phyloP scores from a whole-genome alignment of 345 rosid genomes.

The Capsella bursapastoris region DNA sequence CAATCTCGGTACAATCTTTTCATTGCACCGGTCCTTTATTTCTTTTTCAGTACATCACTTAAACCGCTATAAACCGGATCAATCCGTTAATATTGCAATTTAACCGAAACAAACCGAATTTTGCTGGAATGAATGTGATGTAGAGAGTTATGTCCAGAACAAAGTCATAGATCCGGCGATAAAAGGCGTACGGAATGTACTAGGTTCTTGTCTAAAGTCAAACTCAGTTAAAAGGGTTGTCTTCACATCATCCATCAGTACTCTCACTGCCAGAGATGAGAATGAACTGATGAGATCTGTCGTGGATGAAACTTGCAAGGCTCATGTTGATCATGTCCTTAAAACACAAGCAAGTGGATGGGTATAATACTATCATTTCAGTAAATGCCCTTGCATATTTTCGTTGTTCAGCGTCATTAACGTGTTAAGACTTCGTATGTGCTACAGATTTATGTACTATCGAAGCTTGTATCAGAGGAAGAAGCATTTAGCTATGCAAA shows the following conservation, averaged over 20 bases:
- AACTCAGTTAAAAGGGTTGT: slow-evolving; percentile 73
- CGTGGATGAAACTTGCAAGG: slow-evolving; percentile 81
- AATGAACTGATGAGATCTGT: slow-evolving; percentile 57
- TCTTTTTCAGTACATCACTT: background rate
- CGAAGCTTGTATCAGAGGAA: slow-evolving; percentile 74
- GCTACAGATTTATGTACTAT: slow-evolving; percentile 67
- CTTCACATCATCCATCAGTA: slow-evolving; percentile 87
- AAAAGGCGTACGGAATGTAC: slow-evolving; percentile 71
- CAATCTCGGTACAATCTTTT: slow-evolving; percentile 48
- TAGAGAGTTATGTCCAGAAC: slow-evolving; percentile 60
- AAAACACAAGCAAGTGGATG: slow-evolving; percentile 76
- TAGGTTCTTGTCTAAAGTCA: slow-evolving; percentile 69
- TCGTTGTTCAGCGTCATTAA: slow-evolving; percentile 7
- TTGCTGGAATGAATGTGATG: slow-evolving; percentile 8
- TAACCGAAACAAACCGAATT: slow-evolving; percentile 17
- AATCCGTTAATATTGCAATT: background rate
- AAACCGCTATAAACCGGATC: slow-evolving; percentile 2
- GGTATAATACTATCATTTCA: slow-evolving; percentile 51
- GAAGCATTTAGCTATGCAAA: slow-evolving; percentile 75
- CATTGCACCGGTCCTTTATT: slow-evolving; percentile 1
- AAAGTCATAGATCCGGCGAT: slow-evolving; percentile 68
- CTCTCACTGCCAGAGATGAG: slow-evolving; percentile 69
- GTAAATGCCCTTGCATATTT: background rate
- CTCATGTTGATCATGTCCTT: slow-evolving; percentile 54
- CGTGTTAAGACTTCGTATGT: background rate